Base-by-base conservation (phyloP, 2,329 filamentous ascomycete genomes). In the Alternaria hordeiaustralica region DNA sequence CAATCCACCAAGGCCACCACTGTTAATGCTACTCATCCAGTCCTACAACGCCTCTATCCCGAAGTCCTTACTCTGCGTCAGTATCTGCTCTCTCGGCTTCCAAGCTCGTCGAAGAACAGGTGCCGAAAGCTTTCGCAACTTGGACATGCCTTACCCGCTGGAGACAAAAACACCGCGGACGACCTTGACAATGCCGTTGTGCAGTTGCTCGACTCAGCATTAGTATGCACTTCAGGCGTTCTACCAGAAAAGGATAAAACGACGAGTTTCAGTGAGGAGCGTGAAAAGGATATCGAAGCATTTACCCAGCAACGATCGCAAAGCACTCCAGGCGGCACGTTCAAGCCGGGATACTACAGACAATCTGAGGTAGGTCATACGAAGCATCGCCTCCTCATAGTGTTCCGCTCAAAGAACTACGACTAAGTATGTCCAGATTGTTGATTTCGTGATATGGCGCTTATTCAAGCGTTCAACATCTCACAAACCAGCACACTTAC, bases 41-140 rank as follows among this genome's bases (percentile, higher is more conserved):
- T 96, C 33, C 84, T 97, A 60, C 84, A 84, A 49, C 86, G 87
- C 65, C 92, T 90, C 80, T 97, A 94, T 79, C 80, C 85, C 8
- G 80, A 85, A 50, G 86, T 94, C 12, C 78, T 88, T 59, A 89
- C 89, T 0, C 82, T 97, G 61, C 89, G 93, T 71, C 84, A 90
- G 61, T 92, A 93, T 81, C 82, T 94, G 66, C 82, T 94, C 51
- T 82, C 83, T 20, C 87, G 84, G 63, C 85, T 96, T 11, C 90
- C 92, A 0, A 69, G 78, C n/a, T 84, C 87, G 11, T 95, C 92
- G 6, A 91, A 82, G 64, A 78, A 79, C 57, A 82, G 84, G 47
- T 82, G 81, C 45, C 82, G 84, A 41, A 82, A 78, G 62, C 80
- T 87, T 60, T 75, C 77, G 75, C 81, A 78, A 47, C 69, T 76